Evolutionary conservation across 164 flowering plant species (phyloP).

Genomic region (Cinnamomum chago): DNA sequence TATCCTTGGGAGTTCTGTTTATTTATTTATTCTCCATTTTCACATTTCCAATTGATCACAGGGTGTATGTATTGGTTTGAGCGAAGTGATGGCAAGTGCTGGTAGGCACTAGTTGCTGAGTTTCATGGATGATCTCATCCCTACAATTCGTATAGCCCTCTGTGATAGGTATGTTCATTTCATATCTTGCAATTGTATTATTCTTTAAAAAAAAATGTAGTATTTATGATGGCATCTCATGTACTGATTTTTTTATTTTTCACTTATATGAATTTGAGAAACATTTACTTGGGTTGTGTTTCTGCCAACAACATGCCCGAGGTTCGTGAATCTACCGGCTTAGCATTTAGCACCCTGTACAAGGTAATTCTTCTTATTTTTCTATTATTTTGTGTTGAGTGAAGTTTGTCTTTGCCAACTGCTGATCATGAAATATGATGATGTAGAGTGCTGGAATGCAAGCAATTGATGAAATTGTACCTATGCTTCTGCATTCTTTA

Average conservation of each 20-base stretch:
- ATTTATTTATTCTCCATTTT: not conserved
- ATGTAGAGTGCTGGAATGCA: constrained; percentile 97
- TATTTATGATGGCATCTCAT: too few species aligned
- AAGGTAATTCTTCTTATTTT: constrained; percentile 44
- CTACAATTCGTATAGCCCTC: constrained; percentile 93
- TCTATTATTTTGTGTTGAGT: not conserved
- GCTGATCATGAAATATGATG: constrained; percentile 2
- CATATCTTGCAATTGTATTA: not conserved
- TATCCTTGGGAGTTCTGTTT: too few species aligned
- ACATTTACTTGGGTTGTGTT: too few species aligned
- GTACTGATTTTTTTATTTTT: not conserved
- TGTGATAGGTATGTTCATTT: constrained; percentile 74
- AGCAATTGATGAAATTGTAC: constrained; percentile 98
- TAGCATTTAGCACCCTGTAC: too few species aligned
- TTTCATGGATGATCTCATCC: constrained; percentile 94
- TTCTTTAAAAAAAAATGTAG: too few species aligned
- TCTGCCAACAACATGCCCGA: too few species aligned
- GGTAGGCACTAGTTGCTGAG: constrained; percentile 81
- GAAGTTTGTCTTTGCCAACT: not conserved
- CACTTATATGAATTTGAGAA: too few species aligned
- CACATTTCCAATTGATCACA: constrained; percentile 22
- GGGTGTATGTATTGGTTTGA: constrained; percentile 98
- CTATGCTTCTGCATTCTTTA: constrained; percentile 89
- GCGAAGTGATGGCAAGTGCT: constrained; percentile 98
- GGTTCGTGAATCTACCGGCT: too few species aligned